Conservation (phyloP, 2,329 filamentous ascomycete genomes). For the Neofusicoccum kwambonambiense region DNA sequence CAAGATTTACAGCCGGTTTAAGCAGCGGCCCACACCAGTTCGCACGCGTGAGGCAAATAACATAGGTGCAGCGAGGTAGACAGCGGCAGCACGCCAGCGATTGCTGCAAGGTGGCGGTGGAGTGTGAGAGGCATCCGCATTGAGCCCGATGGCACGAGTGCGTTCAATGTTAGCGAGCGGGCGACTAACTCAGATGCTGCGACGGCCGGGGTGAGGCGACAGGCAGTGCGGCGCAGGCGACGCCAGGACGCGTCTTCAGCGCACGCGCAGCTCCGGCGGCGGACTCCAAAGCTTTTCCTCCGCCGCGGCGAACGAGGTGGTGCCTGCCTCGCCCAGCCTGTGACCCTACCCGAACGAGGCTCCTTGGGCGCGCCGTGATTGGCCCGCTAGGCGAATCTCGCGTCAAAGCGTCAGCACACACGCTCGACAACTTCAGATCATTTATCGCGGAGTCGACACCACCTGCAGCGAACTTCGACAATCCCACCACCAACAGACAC, state of each 20-base stretch:
- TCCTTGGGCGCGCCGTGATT: constrained; percentile 8
- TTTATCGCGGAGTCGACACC: constrained; percentile 19
- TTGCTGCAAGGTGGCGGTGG: no score
- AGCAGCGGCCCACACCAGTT: background rate
- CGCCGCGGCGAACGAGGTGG: background rate
- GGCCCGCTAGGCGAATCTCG: constrained; percentile 7
- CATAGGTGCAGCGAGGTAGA: no score
- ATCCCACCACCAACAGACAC: constrained; percentile 29
- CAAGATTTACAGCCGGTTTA: background rate
- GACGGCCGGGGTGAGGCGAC: background rate
- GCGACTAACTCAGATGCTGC: no score
- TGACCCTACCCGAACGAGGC: constrained; percentile 12
- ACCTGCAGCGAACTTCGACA: constrained; percentile 20
- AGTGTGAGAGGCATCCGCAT: no score
- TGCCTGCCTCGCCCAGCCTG: background rate
- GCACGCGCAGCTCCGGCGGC: background rate
- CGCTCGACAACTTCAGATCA: constrained; percentile 17
- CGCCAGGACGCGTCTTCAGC: background rate
- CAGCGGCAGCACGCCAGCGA: no score
- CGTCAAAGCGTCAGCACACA: constrained; percentile 17
- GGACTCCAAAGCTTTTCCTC: background rate
- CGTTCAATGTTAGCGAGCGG: no score
- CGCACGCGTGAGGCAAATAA: no score
- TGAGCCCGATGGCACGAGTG: no score
- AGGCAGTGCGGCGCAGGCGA: background rate